Percentiles rank a stretch among this genome's conserved stretches.
These are phyloP conservation scores for Clitocybe nebularis DNA, from an alignment of 1,284 basidiomycete species.

Conservation along the genomic window DNA sequence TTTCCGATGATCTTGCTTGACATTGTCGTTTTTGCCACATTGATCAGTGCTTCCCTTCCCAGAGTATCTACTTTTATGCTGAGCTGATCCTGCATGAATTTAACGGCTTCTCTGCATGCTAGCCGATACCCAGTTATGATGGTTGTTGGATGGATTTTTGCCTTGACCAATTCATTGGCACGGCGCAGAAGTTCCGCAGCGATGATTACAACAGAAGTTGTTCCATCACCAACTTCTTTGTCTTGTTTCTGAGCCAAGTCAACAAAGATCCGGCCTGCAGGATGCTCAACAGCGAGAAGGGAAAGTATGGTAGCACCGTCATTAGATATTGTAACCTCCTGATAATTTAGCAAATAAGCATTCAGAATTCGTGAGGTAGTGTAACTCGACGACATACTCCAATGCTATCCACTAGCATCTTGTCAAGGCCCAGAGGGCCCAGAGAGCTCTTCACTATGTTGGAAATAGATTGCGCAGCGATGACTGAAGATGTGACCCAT, in stretches of 20 bases:
- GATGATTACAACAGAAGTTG: slow-evolving; percentile 97
- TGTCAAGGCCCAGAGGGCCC: slow-evolving; percentile 93
- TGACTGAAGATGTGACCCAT: slow-evolving; percentile 61
- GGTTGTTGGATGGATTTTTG: slow-evolving; percentile 98
- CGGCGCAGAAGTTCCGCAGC: slow-evolving; percentile 93
- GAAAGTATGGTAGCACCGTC: slow-evolving; percentile 98
- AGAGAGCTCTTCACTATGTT: slow-evolving; percentile 97
- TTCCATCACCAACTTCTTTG: slow-evolving; percentile 99
- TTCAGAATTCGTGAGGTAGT: slow-evolving; percentile 3
- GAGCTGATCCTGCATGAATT: slow-evolving; percentile 97
- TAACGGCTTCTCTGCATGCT: slow-evolving; percentile 96
- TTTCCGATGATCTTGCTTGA: slow-evolving; percentile 97
- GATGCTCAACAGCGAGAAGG: slow-evolving; percentile 89
- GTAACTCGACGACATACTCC: slow-evolving; percentile 54
- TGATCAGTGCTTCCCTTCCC: slow-evolving; percentile 90
- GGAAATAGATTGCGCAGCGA: slow-evolving; percentile 94
- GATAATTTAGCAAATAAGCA: slow-evolving; percentile 14
- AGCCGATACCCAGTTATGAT: slow-evolving; percentile 99
- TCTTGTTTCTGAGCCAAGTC: slow-evolving; percentile 99
- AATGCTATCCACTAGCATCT: slow-evolving; percentile 99
- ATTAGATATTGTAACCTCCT: slow-evolving; percentile 99
- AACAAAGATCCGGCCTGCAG: slow-evolving; percentile 94
- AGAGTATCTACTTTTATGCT: slow-evolving; percentile 93
- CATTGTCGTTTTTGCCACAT: slow-evolving; percentile 99
- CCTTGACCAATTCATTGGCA: slow-evolving; percentile 97